phyloP scores from a whole-genome alignment of 108 stramenopile genomes.

The Nitzschia sp. region DNA sequence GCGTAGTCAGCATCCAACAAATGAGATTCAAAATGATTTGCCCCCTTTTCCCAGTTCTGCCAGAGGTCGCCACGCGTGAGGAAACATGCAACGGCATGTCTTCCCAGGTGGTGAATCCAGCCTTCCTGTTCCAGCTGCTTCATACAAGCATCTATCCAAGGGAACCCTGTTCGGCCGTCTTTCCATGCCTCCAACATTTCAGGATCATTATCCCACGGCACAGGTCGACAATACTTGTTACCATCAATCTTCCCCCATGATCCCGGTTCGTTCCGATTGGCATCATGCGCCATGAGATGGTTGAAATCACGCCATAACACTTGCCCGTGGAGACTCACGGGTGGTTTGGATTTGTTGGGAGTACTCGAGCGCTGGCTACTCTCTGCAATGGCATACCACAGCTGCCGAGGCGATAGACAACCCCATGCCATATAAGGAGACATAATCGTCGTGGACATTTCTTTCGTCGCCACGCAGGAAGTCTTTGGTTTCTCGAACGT shows the following conservation, averaged over 20 bases:
- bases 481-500: slow-evolving; percentile 97
- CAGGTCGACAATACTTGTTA: slow-evolving; percentile 71
- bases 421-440: slow-evolving; percentile 72
- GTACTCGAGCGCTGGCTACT: slow-evolving; percentile 33
- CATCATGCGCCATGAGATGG: slow-evolving; percentile 80
- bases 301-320: slow-evolving; percentile 94
- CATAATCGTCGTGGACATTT: slow-evolving; percentile 80
- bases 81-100: slow-evolving; percentile 98
- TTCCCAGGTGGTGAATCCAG: slow-evolving; percentile 96
- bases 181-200: slow-evolving; percentile 84
- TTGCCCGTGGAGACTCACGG: slow-evolving; percentile 93
- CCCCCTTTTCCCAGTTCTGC: slow-evolving; percentile 94
- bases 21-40: slow-evolving; percentile 73
- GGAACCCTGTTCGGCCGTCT: slow-evolving; percentile 92
- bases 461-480: slow-evolving; percentile 64
- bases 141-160: slow-evolving; percentile 97
- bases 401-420: slow-evolving; percentile 65
- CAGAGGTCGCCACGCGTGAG: slow-evolving; percentile 96
- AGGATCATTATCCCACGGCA: slow-evolving; percentile 88
- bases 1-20: slow-evolving; percentile 95
- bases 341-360: slow-evolving; percentile 80
- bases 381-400: slow-evolving; percentile 61
- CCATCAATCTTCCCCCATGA: slow-evolving; percentile 75
- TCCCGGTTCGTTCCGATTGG: slow-evolving; percentile 49
- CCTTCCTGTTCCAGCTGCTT: slow-evolving; percentile 87